A percentile compares a stretch with the other conserved stretches of the same genome.
These are phyloP conservation scores for Radiomyces spectabilis DNA, from an alignment of 192 early-diverging fungal species.

Conservation along the genomic window DNA sequence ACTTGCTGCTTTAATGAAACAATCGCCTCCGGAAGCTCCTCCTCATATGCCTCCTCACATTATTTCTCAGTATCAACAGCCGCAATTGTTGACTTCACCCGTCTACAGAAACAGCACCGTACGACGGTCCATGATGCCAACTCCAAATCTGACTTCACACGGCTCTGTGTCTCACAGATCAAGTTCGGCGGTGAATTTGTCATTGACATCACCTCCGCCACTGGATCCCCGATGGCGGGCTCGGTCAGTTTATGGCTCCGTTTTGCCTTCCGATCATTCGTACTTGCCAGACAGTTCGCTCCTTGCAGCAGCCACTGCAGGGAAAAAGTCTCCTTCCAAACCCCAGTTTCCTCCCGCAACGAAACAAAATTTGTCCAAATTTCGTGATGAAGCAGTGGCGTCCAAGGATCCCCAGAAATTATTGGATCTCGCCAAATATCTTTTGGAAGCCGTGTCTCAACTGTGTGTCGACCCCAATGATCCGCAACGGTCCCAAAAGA, in stretches of 20 bases:
- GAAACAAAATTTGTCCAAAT: constrained; percentile 26
- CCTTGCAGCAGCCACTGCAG: constrained; percentile 6
- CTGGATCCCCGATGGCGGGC: background rate
- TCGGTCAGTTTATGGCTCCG: too few species aligned
- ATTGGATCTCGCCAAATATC: constrained; percentile 82
- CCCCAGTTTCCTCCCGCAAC: constrained; percentile 29
- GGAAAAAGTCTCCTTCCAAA: constrained; percentile 2
- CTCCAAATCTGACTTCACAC: background rate
- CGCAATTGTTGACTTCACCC: too few species aligned
- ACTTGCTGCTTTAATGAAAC: too few species aligned
- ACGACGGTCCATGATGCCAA: background rate
- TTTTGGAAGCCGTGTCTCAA: constrained; percentile 67
- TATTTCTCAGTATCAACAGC: too few species aligned
- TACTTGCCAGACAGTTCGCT: constrained; percentile 20
- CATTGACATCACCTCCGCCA: background rate
- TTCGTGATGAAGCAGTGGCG: constrained; percentile 41
- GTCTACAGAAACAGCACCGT: background rate
- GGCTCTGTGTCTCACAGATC: background rate
- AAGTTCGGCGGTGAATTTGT: too few species aligned
- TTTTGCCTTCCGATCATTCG: constrained; percentile 6
- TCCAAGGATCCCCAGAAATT: constrained; percentile 67
- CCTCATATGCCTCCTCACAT: too few species aligned
- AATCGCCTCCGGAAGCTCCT: too few species aligned
- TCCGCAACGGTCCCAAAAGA: constrained; percentile 58
- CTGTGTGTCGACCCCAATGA: constrained; percentile 57